phyloP scores from a whole-genome alignment of 495 filamentous ascomycete genomes.

The Aspergillus panamensis region DNA sequence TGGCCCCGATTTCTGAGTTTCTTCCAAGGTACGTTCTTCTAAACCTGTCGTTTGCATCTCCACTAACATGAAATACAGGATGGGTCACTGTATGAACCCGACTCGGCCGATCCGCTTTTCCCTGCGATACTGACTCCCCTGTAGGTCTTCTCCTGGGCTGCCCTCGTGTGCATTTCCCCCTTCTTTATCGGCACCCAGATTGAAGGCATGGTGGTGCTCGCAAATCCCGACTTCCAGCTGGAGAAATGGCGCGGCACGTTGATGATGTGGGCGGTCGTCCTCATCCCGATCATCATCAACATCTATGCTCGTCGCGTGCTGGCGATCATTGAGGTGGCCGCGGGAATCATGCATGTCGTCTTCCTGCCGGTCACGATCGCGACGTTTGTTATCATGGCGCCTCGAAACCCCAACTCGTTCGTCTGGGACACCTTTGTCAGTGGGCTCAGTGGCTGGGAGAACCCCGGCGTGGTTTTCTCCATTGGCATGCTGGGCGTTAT shows the following conservation, averaged over 20 bases:
- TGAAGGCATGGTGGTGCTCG: slow-evolving; percentile 44
- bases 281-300: slow-evolving; percentile 42
- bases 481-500: slow-evolving; percentile 37
- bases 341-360: slow-evolving; percentile 46
- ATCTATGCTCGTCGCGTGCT: slow-evolving; percentile 43
- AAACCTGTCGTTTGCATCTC: slow-evolving; percentile 23
- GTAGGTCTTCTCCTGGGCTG: slow-evolving; percentile 36
- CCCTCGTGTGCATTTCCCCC: slow-evolving; percentile 42
- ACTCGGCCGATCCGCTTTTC: slow-evolving; percentile 19
- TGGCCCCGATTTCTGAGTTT: slow-evolving; percentile 41
- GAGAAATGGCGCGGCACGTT: slow-evolving; percentile 48
- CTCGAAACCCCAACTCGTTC: slow-evolving; percentile 39
- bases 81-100: slow-evolving; percentile 31
- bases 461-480: slow-evolving; percentile 39
- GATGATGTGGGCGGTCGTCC: slow-evolving; percentile 44
- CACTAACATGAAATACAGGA: slow-evolving; percentile 14
- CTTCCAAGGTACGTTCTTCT: slow-evolving; percentile 37
- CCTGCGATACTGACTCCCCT: slow-evolving; percentile 34
- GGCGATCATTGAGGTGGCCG: slow-evolving; percentile 45
- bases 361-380: slow-evolving; percentile 46
- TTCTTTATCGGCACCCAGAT: slow-evolving; percentile 51
- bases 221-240: slow-evolving; percentile 38
- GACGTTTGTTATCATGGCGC: slow-evolving; percentile 42
- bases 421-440: slow-evolving; percentile 46
- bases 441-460: slow-evolving; percentile 42